Evolutionary conservation across 1,284 basidiomycete genomes (phyloP).

Genomic region (Ceratobasidium sp.): DNA sequence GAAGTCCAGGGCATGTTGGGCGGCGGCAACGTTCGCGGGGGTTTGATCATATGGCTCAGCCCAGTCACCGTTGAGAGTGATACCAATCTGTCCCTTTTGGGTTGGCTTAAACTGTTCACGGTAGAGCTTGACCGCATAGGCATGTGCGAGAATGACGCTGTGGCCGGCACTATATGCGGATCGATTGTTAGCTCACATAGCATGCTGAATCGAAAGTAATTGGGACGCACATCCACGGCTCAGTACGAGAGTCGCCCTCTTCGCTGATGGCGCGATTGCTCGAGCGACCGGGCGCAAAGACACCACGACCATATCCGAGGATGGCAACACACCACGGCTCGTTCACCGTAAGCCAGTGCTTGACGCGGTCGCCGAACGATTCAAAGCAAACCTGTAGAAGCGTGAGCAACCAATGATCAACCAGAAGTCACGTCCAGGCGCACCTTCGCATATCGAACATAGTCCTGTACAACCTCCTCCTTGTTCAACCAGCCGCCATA

Average conservation of each 20-base stretch:
- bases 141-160: constrained; percentile 74
- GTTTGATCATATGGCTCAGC: constrained; percentile 72
- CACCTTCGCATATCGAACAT: constrained; percentile 69
- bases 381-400: constrained; percentile 69
- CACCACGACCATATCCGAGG: constrained; percentile 71
- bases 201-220: background rate
- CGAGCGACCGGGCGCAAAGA: constrained; percentile 74
- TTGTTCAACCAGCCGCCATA: constrained; percentile 80
- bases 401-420: background rate
- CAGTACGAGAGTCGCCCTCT: constrained; percentile 69
- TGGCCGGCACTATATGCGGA: constrained; percentile 67
- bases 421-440: constrained; percentile 37
- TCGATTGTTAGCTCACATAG: background rate
- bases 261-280: constrained; percentile 65
- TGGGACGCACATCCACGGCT: constrained; percentile 73
- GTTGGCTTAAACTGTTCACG: constrained; percentile 66
- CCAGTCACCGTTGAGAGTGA: constrained; percentile 79
- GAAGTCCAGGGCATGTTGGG: constrained; percentile 71
- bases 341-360: constrained; percentile 79
- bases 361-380: constrained; percentile 77
- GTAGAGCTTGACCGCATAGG: constrained; percentile 71
- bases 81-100: constrained; percentile 73
- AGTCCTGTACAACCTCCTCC: constrained; percentile 71
- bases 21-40: constrained; percentile 70
- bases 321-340: constrained; percentile 80